A percentile compares a stretch with the other conserved stretches of the same genome.
Conservation (phyloP, 768 basidiomycete species). For the Boletus tomentosulus region DNA sequence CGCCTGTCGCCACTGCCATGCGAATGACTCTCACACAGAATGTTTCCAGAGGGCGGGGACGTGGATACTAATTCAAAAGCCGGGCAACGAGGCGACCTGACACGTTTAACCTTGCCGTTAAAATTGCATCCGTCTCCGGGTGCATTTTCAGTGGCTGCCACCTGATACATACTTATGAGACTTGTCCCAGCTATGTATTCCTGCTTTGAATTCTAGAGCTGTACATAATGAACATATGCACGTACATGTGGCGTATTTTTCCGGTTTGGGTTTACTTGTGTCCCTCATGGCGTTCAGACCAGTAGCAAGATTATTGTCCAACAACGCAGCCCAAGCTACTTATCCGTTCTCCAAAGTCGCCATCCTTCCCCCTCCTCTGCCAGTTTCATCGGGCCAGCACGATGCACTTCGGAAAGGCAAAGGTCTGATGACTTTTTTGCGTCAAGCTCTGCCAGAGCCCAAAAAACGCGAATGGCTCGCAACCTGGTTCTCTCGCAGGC, state of each 20-base stretch:
- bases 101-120: conserved; percentile 8
- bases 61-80: conserved; percentile 48
- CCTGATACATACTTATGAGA: conserved; percentile 16
- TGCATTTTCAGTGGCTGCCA: conserved; percentile 9
- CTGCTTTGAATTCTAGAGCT: conserved; percentile 27
- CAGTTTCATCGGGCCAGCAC: conserved; percentile 34
- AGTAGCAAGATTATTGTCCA: conserved; percentile 24
- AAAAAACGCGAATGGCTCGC: conserved; percentile 67
- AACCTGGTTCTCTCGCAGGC: conserved; percentile 67
- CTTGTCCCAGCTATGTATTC: conserved; percentile 23
- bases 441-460: conserved; percentile 57
- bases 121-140: conserved; percentile 4
- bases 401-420: conserved; percentile 58
- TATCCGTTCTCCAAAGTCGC: conserved; percentile 78
- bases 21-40: conserved; percentile 5
- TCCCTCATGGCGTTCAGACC: conserved; percentile 11
- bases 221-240: conserved; percentile 23
- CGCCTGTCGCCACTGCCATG: conserved; percentile 24
- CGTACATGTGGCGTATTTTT: too few species aligned
- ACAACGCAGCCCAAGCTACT: conserved; percentile 5
- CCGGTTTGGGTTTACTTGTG: not conserved
- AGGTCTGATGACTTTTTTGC: conserved; percentile 75
- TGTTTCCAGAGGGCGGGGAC: conserved; percentile 61
- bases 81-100: conserved; percentile 16
- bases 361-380: conserved; percentile 46